Percentiles rank a stretch among this genome's conserved stretches.
These are phyloP conservation scores for Saccharomycopsis sp. DNA, from an alignment of 805 yeast genomes.

Conservation along the genomic window DNA sequence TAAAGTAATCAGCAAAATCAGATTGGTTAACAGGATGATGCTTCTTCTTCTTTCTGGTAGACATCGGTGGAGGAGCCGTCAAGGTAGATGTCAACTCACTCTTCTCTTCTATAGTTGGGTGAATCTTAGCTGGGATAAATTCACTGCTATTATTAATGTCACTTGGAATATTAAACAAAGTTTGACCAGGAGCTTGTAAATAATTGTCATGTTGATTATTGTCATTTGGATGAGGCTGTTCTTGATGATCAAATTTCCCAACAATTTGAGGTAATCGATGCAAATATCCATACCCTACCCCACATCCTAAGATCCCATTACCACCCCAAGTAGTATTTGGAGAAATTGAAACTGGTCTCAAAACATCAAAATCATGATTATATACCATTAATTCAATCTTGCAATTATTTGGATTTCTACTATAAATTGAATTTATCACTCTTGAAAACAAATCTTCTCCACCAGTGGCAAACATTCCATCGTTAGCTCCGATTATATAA, in stretches of 20 bases:
- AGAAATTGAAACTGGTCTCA: slow-evolving; percentile 79
- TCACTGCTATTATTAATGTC: slow-evolving; percentile 13
- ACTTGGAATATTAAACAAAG: slow-evolving; percentile 13
- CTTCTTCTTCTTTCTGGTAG: slow-evolving; percentile 26
- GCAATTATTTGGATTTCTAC: slow-evolving; percentile 29
- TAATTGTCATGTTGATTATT: slow-evolving; percentile 20
- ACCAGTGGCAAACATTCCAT: slow-evolving; percentile 78
- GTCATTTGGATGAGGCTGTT: slow-evolving; percentile 32
- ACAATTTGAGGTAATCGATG: slow-evolving; percentile 76
- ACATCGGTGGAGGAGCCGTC: slow-evolving; percentile 25
- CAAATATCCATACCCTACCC: slow-evolving; percentile 86
- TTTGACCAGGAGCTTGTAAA: slow-evolving; percentile 21
- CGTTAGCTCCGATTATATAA: slow-evolving; percentile 81
- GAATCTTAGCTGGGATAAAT: slow-evolving; percentile 15
- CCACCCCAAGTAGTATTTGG: slow-evolving; percentile 78
- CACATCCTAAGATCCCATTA: slow-evolving; percentile 81
- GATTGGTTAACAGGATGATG: slow-evolving; percentile 18
- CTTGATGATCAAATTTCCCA: slow-evolving; percentile 23
- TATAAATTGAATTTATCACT: slow-evolving; percentile 51
- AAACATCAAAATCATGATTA: slow-evolving; percentile 78
- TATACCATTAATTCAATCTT: slow-evolving; percentile 63
- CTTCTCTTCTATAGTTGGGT: slow-evolving; percentile 7
- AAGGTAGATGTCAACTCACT: slow-evolving; percentile 1
- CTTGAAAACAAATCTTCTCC: slow-evolving; percentile 76
- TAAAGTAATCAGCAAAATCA: slow-evolving; percentile 34